Conservation (phyloP, 2,329 filamentous ascomycete species). For the Ilyonectria mors-panacis region DNA sequence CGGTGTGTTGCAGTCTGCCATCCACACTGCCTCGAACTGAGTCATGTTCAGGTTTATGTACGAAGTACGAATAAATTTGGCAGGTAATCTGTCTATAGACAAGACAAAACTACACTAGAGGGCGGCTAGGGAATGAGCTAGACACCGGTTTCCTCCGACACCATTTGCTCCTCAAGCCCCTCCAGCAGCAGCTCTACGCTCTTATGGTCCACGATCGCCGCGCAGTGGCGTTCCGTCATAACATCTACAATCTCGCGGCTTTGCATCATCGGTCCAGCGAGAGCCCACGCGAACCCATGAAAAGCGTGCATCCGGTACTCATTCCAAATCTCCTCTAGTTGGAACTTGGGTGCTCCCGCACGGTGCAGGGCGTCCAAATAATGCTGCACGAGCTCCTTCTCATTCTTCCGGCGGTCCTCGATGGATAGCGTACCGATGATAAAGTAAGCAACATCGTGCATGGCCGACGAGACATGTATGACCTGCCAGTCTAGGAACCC, state of each 20-base stretch:
- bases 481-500: conserved; percentile 35
- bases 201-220: conserved; percentile 32
- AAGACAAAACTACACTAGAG: not conserved
- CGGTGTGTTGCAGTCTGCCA: too few species aligned
- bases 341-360: conserved; percentile 5
- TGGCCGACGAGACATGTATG: conserved; percentile 12
- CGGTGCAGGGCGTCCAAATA: conserved; percentile 19
- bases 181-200: conserved; percentile 32
- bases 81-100: not conserved
- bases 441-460: too few species aligned
- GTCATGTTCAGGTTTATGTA: not conserved
- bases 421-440: too few species aligned
- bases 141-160: not conserved
- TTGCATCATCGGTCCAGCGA: conserved; percentile 35
- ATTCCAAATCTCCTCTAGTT: conserved; percentile 12
- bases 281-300: conserved; percentile 34
- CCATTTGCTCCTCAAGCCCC: not conserved
- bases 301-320: conserved; percentile 32
- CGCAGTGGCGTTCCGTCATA: conserved; percentile 27
- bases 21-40: not conserved
- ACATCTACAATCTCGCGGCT: conserved; percentile 25
- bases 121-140: not conserved
- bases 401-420: not conserved
- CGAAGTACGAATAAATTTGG: not conserved
- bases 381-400: conserved; percentile 23